Evolutionary conservation across 169 alveolate species (phyloP).

Genomic region (Plasmodium gaboni): DNA sequence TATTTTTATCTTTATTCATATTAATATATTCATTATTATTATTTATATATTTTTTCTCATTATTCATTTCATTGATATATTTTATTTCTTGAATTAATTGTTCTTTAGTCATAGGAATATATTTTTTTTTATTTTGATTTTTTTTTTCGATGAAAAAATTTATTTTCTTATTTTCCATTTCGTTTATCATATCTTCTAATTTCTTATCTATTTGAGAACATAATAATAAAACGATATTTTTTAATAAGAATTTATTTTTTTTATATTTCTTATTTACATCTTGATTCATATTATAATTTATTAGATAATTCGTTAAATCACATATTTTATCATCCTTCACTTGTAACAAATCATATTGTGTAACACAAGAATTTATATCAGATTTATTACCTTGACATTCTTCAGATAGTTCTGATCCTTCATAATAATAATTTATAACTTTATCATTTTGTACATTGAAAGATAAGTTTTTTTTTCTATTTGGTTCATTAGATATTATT

Average conservation of each 20-base stretch:
- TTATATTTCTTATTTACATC: conserved; percentile 23
- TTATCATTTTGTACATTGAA: conserved; percentile 28
- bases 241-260: conserved; percentile 26
- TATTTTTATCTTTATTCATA: background rate
- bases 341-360: conserved; percentile 18
- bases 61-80: conserved; percentile 19
- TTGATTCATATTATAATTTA: conserved; percentile 35
- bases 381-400: background rate
- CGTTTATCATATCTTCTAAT: conserved; percentile 35
- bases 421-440: conserved; percentile 26
- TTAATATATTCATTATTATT: too few species aligned
- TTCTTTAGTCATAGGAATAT: conserved; percentile 1
- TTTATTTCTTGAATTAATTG: conserved; percentile 37
- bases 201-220: conserved; percentile 35
- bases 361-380: background rate
- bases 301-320: conserved; percentile 20
- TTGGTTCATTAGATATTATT: background rate
- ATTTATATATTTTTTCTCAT: background rate
- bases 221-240: conserved; percentile 33
- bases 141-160: background rate
- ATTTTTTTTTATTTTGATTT: background rate
- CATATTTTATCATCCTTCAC: conserved; percentile 1
- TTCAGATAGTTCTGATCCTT: conserved; percentile 10
- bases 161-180: conserved; percentile 3
- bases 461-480: conserved; percentile 26